Conservation (phyloP, 2,329 filamentous ascomycete species). For the Trichoderma atroviride region DNA sequence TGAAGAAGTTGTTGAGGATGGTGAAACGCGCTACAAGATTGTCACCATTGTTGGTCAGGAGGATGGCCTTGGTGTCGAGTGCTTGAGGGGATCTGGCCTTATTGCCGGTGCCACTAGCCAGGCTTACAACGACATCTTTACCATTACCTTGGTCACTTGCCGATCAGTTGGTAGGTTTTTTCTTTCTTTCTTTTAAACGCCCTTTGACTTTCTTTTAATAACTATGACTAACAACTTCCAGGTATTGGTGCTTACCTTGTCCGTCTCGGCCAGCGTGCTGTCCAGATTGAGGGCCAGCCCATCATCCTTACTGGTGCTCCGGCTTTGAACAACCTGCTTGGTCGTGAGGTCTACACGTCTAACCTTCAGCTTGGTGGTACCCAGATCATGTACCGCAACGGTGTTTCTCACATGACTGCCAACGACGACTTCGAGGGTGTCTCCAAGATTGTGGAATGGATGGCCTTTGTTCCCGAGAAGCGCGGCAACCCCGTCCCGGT, state of each 20-base stretch:
- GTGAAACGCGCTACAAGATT: conserved; percentile 91
- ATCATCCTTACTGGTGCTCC: conserved; percentile 98
- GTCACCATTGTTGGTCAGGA: conserved; percentile 90
- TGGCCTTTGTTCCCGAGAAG: conserved; percentile 96
- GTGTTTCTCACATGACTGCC: conserved; percentile 98
- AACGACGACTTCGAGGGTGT: conserved; percentile 97
- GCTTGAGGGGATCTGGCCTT: conserved; percentile 92
- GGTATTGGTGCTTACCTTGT: conserved; percentile 98
- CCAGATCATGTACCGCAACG: conserved; percentile 99
- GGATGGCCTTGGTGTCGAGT: conserved; percentile 97
- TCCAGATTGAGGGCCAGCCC: conserved; percentile 97
- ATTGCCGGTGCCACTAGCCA: conserved; percentile 97
- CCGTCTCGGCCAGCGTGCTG: conserved; percentile 95
- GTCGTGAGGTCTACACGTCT: conserved; percentile 97
- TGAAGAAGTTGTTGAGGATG: conserved; percentile 81
- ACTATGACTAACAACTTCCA: conserved; percentile 35
- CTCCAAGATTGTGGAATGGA: conserved; percentile 96
- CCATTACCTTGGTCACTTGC: conserved; percentile 94
- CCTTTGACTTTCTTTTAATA: no score
- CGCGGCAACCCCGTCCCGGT: conserved; percentile 93
- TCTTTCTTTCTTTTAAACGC: conserved; percentile 1
- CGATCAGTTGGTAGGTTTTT: conserved; percentile 79
- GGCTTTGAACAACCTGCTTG: conserved; percentile 96
- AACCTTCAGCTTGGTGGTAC: conserved; percentile 99
- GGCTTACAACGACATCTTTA: conserved; percentile 99